Conservation (phyloP, 2,329 filamentous ascomycete genomes). For the Ophiocordyceps camponoti-leonardi region DNA sequence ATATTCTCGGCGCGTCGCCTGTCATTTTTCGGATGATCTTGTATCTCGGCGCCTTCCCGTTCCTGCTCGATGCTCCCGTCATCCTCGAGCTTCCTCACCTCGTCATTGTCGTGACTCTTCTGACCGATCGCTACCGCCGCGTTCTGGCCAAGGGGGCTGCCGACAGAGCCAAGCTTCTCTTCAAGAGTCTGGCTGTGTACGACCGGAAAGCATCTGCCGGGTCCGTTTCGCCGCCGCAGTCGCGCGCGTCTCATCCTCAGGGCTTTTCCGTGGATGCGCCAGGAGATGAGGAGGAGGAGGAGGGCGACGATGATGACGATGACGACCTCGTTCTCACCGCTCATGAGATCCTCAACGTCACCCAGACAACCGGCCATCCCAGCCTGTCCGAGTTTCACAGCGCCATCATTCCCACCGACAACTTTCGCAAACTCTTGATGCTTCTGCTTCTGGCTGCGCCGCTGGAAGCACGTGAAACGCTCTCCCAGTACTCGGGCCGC, state of each 20-base stretch:
- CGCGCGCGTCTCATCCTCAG: slow-evolving; percentile 6
- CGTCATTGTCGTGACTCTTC: slow-evolving; percentile 54
- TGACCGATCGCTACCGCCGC: slow-evolving; percentile 51
- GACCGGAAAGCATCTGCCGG: slow-evolving; percentile 35
- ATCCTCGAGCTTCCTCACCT: slow-evolving; percentile 53
- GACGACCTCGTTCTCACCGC: slow-evolving; percentile 51
- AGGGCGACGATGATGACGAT: slow-evolving; percentile 25
- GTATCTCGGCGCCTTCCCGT: slow-evolving; percentile 58
- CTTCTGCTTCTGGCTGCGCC: slow-evolving; percentile 51
- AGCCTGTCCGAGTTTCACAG: slow-evolving; percentile 33
- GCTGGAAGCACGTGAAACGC: slow-evolving; percentile 43
- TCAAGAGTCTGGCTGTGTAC: slow-evolving; percentile 54
- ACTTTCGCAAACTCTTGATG: slow-evolving; percentile 54
- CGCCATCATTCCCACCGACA: slow-evolving; percentile 59
- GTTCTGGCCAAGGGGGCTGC: slow-evolving; percentile 41
- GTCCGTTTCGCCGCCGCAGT: slow-evolving; percentile 1
- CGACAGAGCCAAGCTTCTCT: slow-evolving; percentile 47
- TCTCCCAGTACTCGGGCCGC: slow-evolving; percentile 42
- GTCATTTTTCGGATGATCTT: slow-evolving; percentile 57
- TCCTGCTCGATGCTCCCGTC: slow-evolving; percentile 51
- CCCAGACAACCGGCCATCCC: slow-evolving; percentile 39
- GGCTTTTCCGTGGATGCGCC: slow-evolving; percentile 31
- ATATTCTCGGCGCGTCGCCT: slow-evolving; percentile 47
- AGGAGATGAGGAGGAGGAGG: slow-evolving; percentile 21
- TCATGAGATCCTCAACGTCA: slow-evolving; percentile 48